These are phyloP conservation scores for Fomitopsis betulina DNA, from an alignment of 1,284 basidiomycete species.

Conservation along the genomic window DNA sequence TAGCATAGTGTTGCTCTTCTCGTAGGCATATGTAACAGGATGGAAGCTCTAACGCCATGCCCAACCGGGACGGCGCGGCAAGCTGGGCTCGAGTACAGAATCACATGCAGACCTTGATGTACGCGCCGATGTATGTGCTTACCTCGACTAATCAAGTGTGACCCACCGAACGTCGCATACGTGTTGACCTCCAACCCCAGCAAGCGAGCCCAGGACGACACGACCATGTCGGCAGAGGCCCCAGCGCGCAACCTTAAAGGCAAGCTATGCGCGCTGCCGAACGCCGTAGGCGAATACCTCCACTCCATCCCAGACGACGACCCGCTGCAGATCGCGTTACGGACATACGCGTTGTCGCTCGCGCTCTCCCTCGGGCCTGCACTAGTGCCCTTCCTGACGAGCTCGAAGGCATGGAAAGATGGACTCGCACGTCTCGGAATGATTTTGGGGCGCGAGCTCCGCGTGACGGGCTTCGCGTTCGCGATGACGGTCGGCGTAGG, in stretches of 20 bases:
- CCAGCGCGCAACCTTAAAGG: not conserved
- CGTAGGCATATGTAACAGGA: no score
- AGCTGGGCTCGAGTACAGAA: not conserved
- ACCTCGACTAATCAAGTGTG: not conserved
- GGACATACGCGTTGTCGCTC: constrained; percentile 65
- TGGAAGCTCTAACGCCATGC: no score
- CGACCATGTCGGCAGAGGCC: not conserved
- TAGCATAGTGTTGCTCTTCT: no score
- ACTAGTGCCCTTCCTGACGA: constrained; percentile 46
- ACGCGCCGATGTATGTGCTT: no score
- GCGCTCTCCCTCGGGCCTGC: constrained; percentile 63
- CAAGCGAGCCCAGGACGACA: not conserved
- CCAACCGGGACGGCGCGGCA: no score
- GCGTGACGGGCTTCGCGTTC: constrained; percentile 60
- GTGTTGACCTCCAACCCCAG: not conserved
- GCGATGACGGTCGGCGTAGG: constrained; percentile 59
- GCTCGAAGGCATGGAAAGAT: constrained; percentile 25
- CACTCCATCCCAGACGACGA: constrained; percentile 35
- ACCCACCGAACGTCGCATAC: not conserved
- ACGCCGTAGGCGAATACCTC: constrained; percentile 20
- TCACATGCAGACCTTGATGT: not conserved
- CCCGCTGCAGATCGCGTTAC: constrained; percentile 53
- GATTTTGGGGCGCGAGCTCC: constrained; percentile 51
- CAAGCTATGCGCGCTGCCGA: constrained; percentile 10
- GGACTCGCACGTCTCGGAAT: constrained; percentile 29